Base-by-base conservation (phyloP, 2,329 filamentous ascomycete species). In the Aspergillaceae sp. region DNA sequence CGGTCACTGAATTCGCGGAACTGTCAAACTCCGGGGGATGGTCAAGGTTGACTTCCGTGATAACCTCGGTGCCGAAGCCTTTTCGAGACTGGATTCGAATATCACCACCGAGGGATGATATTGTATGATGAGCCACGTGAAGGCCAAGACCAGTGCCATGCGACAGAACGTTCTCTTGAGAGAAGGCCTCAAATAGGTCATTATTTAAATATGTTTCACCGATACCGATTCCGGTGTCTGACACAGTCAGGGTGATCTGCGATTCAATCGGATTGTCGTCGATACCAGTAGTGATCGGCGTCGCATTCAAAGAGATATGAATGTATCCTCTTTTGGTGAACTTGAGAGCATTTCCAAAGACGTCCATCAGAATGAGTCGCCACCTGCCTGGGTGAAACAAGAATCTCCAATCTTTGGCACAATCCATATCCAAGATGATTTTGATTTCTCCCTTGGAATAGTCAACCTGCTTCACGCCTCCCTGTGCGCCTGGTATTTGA, bases 81-180 rank as follows among this genome's bases (percentile, higher is more conserved):
- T 55, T 53, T 4, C 55, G 46, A 7, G 60, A 62, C 6, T 44
- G 45, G 11, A 65, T 50, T 2, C 60, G 48, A n/a, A 65, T 57
- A 5, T 49, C 44, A 1, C 62, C 62, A 8, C 52, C 52, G 4
- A 65, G 50, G 1, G 50, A 58, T 26, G 41, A 30, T 3, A 66
- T 50, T 49, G 63, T 52, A 56, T 65, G 44, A 11, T 71, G 69
- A 1, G 82, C 78, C 3, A 84, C 74, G 41, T 74, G 78, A 9
- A 84, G 63, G 0, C 82, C 81, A 0, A 84, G 66, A 0, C 82
- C 82, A 1, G 75, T 77, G 0, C 82, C 81, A 0, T 74, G 68
- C 0, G 72, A 64, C 1, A 83, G 58, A 1, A 63, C 56, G 36
- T 82, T 71, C 53, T 84, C 81, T 48, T 84, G 80, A 0, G 71